Base-by-base conservation (phyloP, 176 grass and related monocot species). In the Luzula sylvatica region DNA sequence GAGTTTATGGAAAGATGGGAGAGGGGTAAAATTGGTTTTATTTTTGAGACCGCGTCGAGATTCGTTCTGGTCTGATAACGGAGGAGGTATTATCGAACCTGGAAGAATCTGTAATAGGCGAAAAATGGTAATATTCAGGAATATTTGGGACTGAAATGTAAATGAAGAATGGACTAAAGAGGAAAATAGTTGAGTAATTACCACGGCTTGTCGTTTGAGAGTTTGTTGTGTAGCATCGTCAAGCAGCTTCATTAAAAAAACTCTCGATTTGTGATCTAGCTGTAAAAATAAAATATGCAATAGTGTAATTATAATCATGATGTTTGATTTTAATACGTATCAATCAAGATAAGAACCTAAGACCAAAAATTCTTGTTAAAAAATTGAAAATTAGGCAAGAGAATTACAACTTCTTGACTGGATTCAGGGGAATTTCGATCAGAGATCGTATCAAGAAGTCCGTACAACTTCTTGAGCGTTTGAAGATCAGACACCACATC, bases 381-480 rank as follows among this genome's bases (percentile, higher is more conserved):
- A 42, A 40, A 39, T 14, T 23, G 21, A 52, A 60, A 51, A 22
- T 7, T 18, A 42, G 21, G 39, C 18, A 58, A 56, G 18, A 48
- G 19, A 20, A 35, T 72, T 24, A 55, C 38, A 23, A 49, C 15
- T 46, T 25, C 15, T 40, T 27, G 14, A 41, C 38, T 18, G 21
- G n/a, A 41, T 18, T 44, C 38, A 27, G 11, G 19, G 12, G 6
- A 11, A 27, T 38, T 66, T 11, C 24, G 24, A 11, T 28, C 15
- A 0, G 27, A 4, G 0, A 27, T 66, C 2, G 8, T 62, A 22
- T 66, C 65, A 60, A 94, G 72, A 55, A 94, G 48, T 20, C 68
- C 64, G 1, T 87, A 87, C 9, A 94, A 72, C 8, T 43, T 76
- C 65, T 77, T 77, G 17, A 94, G 46, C 15, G 68, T 71, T 21